These are phyloP conservation scores for Saccharomycopsis babjevae DNA, from an alignment of 805 yeast genomes.

Conservation along the genomic window DNA sequence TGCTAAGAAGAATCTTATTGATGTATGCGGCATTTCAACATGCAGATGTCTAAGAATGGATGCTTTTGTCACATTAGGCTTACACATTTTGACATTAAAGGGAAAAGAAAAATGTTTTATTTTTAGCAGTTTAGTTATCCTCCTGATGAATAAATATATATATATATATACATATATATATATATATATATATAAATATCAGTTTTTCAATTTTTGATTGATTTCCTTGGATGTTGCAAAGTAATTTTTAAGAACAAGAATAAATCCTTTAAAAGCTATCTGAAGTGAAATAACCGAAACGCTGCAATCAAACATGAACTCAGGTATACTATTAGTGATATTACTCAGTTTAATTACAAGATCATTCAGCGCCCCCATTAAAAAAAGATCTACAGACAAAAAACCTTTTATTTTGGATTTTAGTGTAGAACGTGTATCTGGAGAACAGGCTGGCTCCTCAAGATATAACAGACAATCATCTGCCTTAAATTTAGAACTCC, in stretches of 20 bases:
- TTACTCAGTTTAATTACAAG: neutral
- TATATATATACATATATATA: too few relatives aligned
- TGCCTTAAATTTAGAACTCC: conserved; percentile 18
- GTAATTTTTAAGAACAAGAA: neutral
- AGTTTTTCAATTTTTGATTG: too few relatives aligned
- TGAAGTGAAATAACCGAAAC: neutral
- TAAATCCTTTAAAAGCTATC: neutral
- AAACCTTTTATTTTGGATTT: neutral
- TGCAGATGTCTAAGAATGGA: neutral
- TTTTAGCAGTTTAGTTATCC: neutral
- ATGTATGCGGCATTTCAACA: conserved; percentile 1
- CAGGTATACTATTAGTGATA: neutral
- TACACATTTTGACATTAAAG: neutral
- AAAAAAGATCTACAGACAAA: neutral
- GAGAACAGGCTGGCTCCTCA: neutral
- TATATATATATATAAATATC: too few relatives aligned
- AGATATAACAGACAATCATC: neutral
- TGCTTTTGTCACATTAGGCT: neutral
- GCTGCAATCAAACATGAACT: neutral
- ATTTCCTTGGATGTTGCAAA: too few relatives aligned
- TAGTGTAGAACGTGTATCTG: neutral
- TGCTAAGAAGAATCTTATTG: neutral
- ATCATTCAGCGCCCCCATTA: neutral
- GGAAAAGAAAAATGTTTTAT: neutral
- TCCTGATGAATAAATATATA: too few relatives aligned